Evolutionary conservation across 306 rosid genomes (phyloP), one percentile per base, ranked within the genome.

Genomic region (Casuarina glauca): DNA sequence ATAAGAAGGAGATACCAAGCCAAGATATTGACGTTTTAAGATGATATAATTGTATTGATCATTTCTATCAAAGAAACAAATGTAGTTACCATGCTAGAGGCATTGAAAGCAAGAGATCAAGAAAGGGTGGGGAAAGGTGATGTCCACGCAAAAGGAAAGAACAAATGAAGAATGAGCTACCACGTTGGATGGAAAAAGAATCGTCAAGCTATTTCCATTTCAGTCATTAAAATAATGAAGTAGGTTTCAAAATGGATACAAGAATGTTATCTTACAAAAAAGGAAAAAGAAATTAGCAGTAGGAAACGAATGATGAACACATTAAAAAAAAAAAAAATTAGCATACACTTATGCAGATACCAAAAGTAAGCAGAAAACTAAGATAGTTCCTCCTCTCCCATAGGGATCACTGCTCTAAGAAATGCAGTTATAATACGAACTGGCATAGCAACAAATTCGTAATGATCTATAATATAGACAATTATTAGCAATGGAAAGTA

Each of bases 401-500:
- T 41, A 55, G 72, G 69, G 72, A 46, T 72, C 64, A n/a, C 41
- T 9, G 8, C 62, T 77, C 76, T 72, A 79, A 54, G 71, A 77
- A 51, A 19, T n/a, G 60, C 70, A 58, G 5, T 45, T 43, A 17
- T 20, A 72, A 72, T 9, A 79, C n/a, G 66, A 49, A 61, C 60
- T 20, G 5, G 70, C 50, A 77, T 36, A 19, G 42, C 26, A 76
- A 77, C 50, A 74, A 64, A 15, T 39, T 48, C 55, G 11, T 17
- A 51, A 42, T 41, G 69, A 45, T 57, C 55, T 73, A 71, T 42
- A 1, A 69, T 64, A 72, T 41, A 35, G 76, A 74, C 60, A 82
- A 77, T 8, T 49, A 73, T 79, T 58, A 78, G 85, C 80, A 74
- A 53, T 66, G 66, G 20, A 68, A 70, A 73, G 85, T 55, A 83